Evolutionary conservation across 768 basidiomycete genomes (phyloP), one percentile per base, ranked within the genome.

Genomic region (Gloeostereum incarnatum): DNA sequence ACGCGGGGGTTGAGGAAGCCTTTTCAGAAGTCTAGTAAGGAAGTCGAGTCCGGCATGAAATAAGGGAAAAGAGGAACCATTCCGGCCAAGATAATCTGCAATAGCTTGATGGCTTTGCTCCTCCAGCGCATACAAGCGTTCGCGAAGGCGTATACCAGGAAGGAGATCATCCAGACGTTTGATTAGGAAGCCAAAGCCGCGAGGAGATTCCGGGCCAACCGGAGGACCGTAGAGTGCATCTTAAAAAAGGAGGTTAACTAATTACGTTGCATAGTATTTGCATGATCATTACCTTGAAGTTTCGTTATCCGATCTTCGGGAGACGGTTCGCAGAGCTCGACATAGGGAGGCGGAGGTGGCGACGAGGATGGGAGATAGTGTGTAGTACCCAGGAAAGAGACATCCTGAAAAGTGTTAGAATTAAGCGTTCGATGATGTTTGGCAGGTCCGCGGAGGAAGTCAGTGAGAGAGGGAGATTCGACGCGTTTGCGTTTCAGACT

Each of bases 91-190:
- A 29, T 47, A 27, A 37, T 64, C 53, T 11, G 64, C 60, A 20
- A 77, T 61, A 19, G 47, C 46, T 50, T 76, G 72, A 43, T 71
- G 63, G 13, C 59, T 59, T 8, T 56, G 36, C 17, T 51, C 26
- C 2, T 50, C 38, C 18, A 66, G 41, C 19, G 45, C 45, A 32
- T 35, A 40, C 14, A 73, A 59, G 34, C 67, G 61, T 38, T 66
- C 62, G 39, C 60, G 59, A 14, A 75, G 57, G 23, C 70, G 59
- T 20, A 70, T 65, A 5, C 73, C 73, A 27, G 73, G 72, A 34
- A 75, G 52, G 36, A 67, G 43, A 23, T 32, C 26, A 27, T 69
- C 67, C 11, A 78, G 54, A 25, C 53, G 57, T 11, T 61, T 47
- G 10, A 71, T 49, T 21, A 73, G 46, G 4, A 41, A 39, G 4